Percentiles rank a stretch among this genome's conserved stretches.
phyloP scores from a whole-genome alignment of 2,329 filamentous ascomycete genomes.

The Nakataea oryzae region DNA sequence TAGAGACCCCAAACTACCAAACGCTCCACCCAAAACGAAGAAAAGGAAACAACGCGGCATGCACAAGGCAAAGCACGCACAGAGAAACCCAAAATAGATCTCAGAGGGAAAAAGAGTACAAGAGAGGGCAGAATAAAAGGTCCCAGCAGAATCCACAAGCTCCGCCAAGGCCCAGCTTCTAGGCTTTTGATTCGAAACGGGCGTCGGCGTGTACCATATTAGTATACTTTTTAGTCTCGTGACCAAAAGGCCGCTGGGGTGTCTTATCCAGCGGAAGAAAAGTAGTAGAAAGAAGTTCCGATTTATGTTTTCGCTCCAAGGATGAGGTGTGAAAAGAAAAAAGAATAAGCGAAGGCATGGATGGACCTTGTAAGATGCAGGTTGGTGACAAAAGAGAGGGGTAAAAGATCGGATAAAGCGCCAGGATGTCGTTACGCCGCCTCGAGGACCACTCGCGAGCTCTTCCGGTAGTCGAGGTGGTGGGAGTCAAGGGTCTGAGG shows the following conservation, averaged over 20 bases:
- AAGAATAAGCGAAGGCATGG: background rate
- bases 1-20: background rate
- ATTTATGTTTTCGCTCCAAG: background rate
- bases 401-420: background rate
- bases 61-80: background rate
- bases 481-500: conserved; percentile 18
- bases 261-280: background rate
- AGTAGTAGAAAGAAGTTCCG: background rate
- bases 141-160: background rate
- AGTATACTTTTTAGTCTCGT: background rate
- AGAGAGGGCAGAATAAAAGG: background rate
- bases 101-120: background rate
- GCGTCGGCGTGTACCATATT: background rate
- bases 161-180: background rate
- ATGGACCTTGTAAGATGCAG: background rate
- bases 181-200: background rate
- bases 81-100: background rate
- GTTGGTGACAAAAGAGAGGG: background rate
- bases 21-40: background rate
- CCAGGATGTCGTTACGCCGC: conserved; percentile 18
- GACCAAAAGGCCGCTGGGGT: background rate
- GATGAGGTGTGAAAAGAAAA: background rate
- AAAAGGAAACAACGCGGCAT: background rate
- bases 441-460: conserved; percentile 43
- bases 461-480: conserved; percentile 33